Evolutionary conservation across 139 green algal species (phyloP), one percentile per base, ranked within the genome.

Genomic region (Closterium sp.): DNA sequence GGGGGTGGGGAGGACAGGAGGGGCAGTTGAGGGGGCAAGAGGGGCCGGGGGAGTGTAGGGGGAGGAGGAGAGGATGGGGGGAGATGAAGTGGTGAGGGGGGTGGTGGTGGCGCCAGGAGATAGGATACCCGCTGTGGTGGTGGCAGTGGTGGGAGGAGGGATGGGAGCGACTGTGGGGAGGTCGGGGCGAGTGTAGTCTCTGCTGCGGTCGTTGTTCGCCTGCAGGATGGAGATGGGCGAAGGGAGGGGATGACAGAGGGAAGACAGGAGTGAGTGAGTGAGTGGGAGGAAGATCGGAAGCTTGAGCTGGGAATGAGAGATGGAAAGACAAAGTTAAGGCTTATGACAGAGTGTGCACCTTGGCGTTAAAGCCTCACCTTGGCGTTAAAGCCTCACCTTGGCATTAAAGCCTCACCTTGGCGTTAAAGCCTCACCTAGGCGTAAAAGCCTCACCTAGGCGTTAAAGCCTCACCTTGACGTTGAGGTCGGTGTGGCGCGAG

Each of bases 401-500:
- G n/a, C n/a, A n/a, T n/a, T n/a, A n/a, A n/a, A n/a, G n/a, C n/a
- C n/a, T n/a, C n/a, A n/a, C n/a, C n/a, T n/a, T n/a, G n/a, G n/a
- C n/a, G n/a, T n/a, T n/a, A n/a, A n/a, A 19, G n/a, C n/a, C 83
- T 76, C 81, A 94, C 91, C 91, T 94, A 92, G 32, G 92, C 84
- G 69, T 94, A 92, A 30, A 94, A n/a, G n/a, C 83, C 43, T 66
- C 43, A 55, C 36, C 36, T n/a, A n/a, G n/a, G n/a, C n/a, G 66
- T 23, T 23, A 19, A 87, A 12, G 21, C 43, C 84, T 84, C 84
- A 94, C 91, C 91, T 94, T 94, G 33, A 94, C 85, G 35, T 94
- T 94, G 33, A 94, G 87, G 43, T 94, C 91, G 36, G 91, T 93
- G 84, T 94, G 91, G n/a, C 89, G 89, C 4, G 91, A 94, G 76